These are phyloP conservation scores for Fusarium xylarioides DNA, from an alignment of 2,329 filamentous ascomycete genomes.

Conservation along the genomic window DNA sequence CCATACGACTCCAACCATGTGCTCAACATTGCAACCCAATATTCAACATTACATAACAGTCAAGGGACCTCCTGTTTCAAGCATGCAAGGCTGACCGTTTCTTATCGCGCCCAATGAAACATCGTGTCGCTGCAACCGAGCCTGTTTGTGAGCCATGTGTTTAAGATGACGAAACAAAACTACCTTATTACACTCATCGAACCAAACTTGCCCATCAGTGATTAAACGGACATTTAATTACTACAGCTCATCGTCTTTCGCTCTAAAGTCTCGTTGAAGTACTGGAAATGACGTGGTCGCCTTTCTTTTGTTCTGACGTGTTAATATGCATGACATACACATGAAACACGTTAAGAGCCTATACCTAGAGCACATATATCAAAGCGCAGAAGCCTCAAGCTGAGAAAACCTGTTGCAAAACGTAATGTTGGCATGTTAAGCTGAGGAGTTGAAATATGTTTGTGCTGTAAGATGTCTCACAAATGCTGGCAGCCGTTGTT, in stretches of 20 bases:
- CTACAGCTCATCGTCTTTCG: rapidly evolving
- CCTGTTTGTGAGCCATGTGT: no score
- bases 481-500: background rate
- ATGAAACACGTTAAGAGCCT: background rate
- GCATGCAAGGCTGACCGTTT: background rate
- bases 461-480: rapidly evolving
- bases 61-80: background rate
- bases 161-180: background rate
- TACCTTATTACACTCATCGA: background rate
- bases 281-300: background rate
- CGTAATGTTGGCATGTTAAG: rapidly evolving
- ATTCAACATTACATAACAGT: no score
- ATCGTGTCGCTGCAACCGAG: background rate
- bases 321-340: background rate
- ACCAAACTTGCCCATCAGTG: rapidly evolving
- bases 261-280: rapidly evolving
- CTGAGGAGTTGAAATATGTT: background rate
- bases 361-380: background rate
- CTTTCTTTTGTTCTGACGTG: background rate
- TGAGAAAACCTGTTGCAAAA: background rate
- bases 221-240: rapidly evolving
- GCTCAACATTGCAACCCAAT: background rate
- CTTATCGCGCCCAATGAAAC: background rate
- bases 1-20: background rate
- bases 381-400: background rate